Evolutionary conservation across 2,329 filamentous ascomycete species (phyloP).

Genomic region (Fusarium azukiicola): DNA sequence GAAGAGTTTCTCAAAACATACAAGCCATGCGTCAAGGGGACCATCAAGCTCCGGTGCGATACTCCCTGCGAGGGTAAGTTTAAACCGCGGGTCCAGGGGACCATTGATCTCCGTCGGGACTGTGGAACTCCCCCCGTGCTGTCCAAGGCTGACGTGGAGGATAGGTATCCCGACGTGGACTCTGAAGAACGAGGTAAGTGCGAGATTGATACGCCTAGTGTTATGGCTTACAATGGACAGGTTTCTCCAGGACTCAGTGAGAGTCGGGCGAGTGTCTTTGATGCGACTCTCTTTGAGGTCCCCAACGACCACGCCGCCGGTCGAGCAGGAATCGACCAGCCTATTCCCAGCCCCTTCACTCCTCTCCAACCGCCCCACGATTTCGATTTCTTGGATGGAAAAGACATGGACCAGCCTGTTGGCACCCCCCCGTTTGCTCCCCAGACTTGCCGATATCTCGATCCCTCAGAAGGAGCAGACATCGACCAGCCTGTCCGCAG

Average conservation of each 20-base stretch:
- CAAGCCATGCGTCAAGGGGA: neutral
- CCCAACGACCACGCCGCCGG: neutral
- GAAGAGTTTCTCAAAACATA: neutral
- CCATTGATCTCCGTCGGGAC: neutral
- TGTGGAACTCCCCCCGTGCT: neutral
- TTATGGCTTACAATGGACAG: neutral
- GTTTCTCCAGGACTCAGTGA: conserved; percentile 27
- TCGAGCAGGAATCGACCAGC: no score
- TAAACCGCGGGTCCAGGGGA: neutral
- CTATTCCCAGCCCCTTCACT: no score
- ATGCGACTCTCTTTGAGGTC: neutral
- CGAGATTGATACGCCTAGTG: neutral
- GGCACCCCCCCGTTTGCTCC: no score
- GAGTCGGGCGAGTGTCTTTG: neutral
- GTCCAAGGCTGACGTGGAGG: neutral
- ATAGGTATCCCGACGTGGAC: neutral
- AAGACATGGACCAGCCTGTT: no score
- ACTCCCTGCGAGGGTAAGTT: neutral
- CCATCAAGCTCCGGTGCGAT: neutral
- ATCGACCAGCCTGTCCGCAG: no score
- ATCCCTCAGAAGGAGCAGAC: no score
- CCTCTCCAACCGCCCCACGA: no score
- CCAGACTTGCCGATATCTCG: no score
- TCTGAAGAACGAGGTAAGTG: neutral
- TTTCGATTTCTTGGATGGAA: no score